Evolutionary conservation across 1,284 basidiomycete species (phyloP).

Genomic region (Irpex sp.): DNA sequence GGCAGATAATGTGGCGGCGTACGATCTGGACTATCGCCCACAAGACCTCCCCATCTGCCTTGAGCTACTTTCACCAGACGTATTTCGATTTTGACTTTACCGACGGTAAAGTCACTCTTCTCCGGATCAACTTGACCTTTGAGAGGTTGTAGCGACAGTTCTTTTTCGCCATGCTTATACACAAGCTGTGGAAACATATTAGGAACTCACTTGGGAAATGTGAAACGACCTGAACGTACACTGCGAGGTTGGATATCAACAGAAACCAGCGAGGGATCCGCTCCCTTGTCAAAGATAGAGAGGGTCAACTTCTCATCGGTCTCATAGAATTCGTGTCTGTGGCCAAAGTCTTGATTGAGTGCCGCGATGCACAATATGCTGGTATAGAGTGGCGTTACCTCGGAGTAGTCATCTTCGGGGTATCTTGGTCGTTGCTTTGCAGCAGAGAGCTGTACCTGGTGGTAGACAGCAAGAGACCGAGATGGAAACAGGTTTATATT

Average conservation of each 20-base stretch:
- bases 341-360: not conserved
- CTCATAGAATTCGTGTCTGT: slow-evolving; percentile 87
- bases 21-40: slow-evolving; percentile 75
- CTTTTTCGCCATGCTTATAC: slow-evolving; percentile 64
- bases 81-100: slow-evolving; percentile 83
- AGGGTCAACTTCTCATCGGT: slow-evolving; percentile 72
- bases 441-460: not conserved
- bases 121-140: slow-evolving; percentile 75
- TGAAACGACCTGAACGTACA: slow-evolving; percentile 35
- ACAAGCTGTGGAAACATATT: slow-evolving; percentile 40
- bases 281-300: slow-evolving; percentile 78
- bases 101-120: slow-evolving; percentile 62
- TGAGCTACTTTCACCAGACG: slow-evolving; percentile 58
- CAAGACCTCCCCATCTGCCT: slow-evolving; percentile 75
- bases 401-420: not conserved
- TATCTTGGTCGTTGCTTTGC: not conserved
- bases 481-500: not conserved
- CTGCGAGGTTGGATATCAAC: slow-evolving; percentile 63
- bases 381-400: not conserved
- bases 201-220: not conserved
- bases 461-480: not conserved
- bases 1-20: slow-evolving; percentile 25
- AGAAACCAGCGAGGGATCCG: slow-evolving; percentile 59
- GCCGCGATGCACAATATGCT: not conserved
- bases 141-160: slow-evolving; percentile 68